Conservation (phyloP, 208 protist species). For the Leishmania tropica region DNA sequence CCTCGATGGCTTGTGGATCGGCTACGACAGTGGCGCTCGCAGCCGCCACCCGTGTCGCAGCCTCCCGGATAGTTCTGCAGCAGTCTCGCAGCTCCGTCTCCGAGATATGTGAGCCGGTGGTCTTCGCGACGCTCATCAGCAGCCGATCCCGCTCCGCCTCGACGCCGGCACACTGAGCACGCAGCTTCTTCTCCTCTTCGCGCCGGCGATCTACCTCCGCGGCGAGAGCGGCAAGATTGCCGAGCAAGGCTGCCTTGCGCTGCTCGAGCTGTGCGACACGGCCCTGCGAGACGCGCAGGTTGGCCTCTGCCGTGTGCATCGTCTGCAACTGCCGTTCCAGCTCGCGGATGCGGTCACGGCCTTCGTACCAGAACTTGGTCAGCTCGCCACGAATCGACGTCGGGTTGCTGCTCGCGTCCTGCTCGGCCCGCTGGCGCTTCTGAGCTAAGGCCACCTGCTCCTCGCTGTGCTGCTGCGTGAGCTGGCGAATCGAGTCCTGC, state of each 20-base stretch:
- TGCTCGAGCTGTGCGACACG: conserved; percentile 65
- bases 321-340: conserved; percentile 46
- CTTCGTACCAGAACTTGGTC: conserved; percentile 75
- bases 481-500: conserved; percentile 21
- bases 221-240: conserved; percentile 50
- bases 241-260: conserved; percentile 36
- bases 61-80: conserved; percentile 57
- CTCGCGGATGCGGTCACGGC: conserved; percentile 49
- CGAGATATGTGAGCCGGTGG: conserved; percentile 15
- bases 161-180: conserved; percentile 55
- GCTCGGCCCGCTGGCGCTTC: conserved; percentile 56
- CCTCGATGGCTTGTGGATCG: conserved; percentile 63
- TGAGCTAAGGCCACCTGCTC: conserved; percentile 28
- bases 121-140: conserved; percentile 32
- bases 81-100: conserved; percentile 47
- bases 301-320: conserved; percentile 39
- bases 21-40: conserved; percentile 65
- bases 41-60: conserved; percentile 52
- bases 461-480: conserved; percentile 37
- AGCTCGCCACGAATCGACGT: conserved; percentile 64
- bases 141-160: conserved; percentile 75
- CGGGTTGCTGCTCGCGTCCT: conserved; percentile 41
- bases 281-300: conserved; percentile 45
- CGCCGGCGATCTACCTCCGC: conserved; percentile 57
- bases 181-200: conserved; percentile 56